Percentiles rank a stretch among this genome's conserved stretches.
Evolutionary conservation across 352 stramenopile species (phyloP).

Genomic region (Phytopythium montanum): DNA sequence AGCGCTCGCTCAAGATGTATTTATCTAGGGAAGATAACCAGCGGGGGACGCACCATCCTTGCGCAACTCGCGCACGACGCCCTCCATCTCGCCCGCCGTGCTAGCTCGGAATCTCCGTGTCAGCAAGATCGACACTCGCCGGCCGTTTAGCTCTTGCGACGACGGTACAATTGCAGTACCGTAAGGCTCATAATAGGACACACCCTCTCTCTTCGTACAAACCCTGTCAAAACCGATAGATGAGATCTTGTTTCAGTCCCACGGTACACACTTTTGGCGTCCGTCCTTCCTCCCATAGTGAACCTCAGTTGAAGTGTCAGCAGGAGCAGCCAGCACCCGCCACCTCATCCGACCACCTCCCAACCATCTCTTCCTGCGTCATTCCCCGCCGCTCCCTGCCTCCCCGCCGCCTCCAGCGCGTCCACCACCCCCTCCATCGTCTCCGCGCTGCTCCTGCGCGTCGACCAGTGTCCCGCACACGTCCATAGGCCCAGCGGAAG

Average conservation of each 20-base stretch:
- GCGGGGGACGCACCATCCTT: slow-evolving; percentile 48
- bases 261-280: background rate
- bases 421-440: background rate
- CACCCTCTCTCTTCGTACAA: too few species aligned
- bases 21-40: background rate
- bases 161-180: background rate
- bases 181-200: background rate
- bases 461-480: background rate
- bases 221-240: slow-evolving; percentile 2
- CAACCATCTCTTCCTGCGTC: background rate
- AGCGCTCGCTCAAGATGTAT: background rate
- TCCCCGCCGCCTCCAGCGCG: background rate
- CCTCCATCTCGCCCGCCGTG: slow-evolving; percentile 41
- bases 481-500: background rate
- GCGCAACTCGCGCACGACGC: slow-evolving; percentile 63
- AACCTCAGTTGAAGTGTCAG: background rate
- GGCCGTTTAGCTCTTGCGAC: slow-evolving; percentile 7
- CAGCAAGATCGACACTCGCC: background rate
- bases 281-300: background rate
- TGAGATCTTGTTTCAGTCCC: background rate
- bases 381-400: background rate
- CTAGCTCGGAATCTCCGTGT: background rate
- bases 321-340: background rate
- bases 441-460: background rate
- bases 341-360: background rate